Evolutionary conservation across 192 early-diverging fungal genomes (phyloP), one percentile per base, ranked within the genome.

Genomic region (Coemansia sp.): DNA sequence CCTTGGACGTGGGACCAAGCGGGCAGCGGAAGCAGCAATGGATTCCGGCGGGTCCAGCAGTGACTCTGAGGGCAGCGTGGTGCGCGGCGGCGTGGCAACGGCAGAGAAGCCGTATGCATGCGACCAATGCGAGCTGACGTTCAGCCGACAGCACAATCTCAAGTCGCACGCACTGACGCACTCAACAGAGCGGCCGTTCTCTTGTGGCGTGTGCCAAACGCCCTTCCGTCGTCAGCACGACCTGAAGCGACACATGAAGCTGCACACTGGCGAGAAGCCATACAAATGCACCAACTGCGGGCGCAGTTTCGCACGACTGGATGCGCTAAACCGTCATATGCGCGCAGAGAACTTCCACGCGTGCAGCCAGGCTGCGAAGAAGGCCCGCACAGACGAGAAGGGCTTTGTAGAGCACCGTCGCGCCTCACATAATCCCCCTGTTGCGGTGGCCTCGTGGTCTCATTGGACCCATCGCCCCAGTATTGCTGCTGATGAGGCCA

Each of bases 141-240:
- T 93, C 60, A 87, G 86, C 53, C 83, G 88, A 7, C 87, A 85
- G 53, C 90, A 93, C 69, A 91, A 93, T 57, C 81, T 93, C 16
- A 88, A 84, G 62, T 91, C 89, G 22, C 91, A 93, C 67, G 82
- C 85, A 25, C 73, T 88, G 30, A 90, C 89, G 1, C 91, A 93
- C 71, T 86, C 88, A 49, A 78, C 84, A n/a, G 87, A 89, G 62
- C 85, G 89, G 2, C 91, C 91, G 25, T 90, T 83, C 69, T 69
- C 73, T 24, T 88, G 86, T 81, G 67, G 79, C 28, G 77, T 83
- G 50, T 97, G 95, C 76, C 78, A 87, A 2, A 82, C 86, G 28
- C 76, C 85, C 9, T 97, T 97, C 83, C 88, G 93, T 22, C 84
- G 95, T 16, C 89, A 93, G 56, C 94, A 97, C 70, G 95, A 97